Evolutionary conservation across 768 basidiomycete species (phyloP).

Genomic region (Kwoniella mangroviensis): DNA sequence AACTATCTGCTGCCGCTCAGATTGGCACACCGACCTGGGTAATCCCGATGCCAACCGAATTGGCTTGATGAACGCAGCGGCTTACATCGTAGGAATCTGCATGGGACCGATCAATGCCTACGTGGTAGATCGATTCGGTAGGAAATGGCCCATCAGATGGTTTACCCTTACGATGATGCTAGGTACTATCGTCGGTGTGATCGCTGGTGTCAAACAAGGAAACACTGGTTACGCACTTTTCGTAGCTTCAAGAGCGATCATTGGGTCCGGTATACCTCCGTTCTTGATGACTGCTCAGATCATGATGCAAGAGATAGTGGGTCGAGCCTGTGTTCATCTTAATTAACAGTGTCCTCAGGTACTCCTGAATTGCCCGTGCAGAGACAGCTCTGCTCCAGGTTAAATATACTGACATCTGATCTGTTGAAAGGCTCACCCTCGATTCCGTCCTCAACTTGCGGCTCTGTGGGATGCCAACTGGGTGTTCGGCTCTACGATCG

Average conservation of each 20-base stretch:
- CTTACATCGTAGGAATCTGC: slow-evolving; percentile 13
- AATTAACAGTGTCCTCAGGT: background rate
- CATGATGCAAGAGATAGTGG: slow-evolving; percentile 9
- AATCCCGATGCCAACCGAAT: slow-evolving; percentile 11
- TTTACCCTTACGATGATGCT: slow-evolving; percentile 8
- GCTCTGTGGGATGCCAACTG: slow-evolving; percentile 11
- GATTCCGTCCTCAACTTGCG: slow-evolving; percentile 2
- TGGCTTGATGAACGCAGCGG: slow-evolving; percentile 8
- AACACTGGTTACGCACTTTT: slow-evolving; percentile 9
- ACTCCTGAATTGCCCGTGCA: background rate
- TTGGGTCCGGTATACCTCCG: slow-evolving; percentile 2
- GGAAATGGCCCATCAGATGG: background rate
- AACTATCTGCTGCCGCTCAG: background rate
- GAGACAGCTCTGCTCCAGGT: background rate
- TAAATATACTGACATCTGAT: background rate
- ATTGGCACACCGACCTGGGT: slow-evolving; percentile 6
- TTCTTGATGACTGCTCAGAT: background rate
- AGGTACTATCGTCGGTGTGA: slow-evolving; percentile 4
- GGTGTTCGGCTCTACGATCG: slow-evolving; percentile 3
- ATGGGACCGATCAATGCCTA: slow-evolving; percentile 4
- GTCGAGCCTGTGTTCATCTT: background rate
- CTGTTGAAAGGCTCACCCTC: background rate
- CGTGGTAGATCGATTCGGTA: slow-evolving; percentile 13
- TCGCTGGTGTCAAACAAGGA: background rate
- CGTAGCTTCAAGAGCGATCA: slow-evolving; percentile 14